Evolutionary conservation across 2,329 filamentous ascomycete genomes (phyloP).

Genomic region (Botrytis fragariae): DNA sequence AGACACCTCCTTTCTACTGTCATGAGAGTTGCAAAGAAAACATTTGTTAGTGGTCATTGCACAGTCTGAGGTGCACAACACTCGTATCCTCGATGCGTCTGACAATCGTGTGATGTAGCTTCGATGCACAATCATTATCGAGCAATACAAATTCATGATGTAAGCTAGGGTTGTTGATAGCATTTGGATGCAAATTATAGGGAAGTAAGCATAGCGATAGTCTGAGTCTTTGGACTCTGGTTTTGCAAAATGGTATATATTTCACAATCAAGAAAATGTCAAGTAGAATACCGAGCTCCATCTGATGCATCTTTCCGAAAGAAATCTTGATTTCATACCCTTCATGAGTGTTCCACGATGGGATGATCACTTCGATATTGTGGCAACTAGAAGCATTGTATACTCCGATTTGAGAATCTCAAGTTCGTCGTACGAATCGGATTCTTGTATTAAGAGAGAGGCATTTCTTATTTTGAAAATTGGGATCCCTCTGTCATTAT

Average conservation of each 20-base stretch:
- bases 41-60: neutral
- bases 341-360: neutral
- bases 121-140: neutral
- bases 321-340: neutral
- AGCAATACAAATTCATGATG: neutral
- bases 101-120: neutral
- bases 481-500: fast-evolving
- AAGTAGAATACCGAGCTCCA: neutral
- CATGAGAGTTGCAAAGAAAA: neutral
- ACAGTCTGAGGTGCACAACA: neutral
- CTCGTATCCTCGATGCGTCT: neutral
- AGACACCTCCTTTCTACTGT: neutral
- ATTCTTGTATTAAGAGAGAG: neutral
- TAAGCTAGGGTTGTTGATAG: neutral
- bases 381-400: neutral
- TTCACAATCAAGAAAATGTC: neutral
- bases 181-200: neutral
- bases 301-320: neutral
- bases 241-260: neutral
- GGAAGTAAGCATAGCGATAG: neutral
- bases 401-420: neutral
- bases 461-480: neutral
- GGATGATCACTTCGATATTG: neutral
- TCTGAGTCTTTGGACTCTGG: neutral
- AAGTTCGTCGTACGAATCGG: neutral